Conservation (phyloP, 176 grass and related monocot genomes). For the Lolium rigidum region DNA sequence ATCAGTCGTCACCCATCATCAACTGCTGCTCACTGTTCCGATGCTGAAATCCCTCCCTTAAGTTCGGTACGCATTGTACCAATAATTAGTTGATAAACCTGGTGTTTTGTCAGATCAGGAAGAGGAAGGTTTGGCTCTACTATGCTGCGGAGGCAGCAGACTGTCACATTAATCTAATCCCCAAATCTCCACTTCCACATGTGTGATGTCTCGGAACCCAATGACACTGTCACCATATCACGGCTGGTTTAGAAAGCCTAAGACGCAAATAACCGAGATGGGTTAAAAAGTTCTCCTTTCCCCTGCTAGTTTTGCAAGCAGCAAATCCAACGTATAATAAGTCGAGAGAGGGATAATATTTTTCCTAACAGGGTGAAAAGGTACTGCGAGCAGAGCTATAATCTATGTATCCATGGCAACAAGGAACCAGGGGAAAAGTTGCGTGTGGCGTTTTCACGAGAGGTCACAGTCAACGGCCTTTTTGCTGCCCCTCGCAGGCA, state of each 20-base stretch:
- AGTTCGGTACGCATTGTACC: conserved; percentile 36
- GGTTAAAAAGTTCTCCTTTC: conserved; percentile 53
- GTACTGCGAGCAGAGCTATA: conserved; percentile 13
- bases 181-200: conserved; percentile 39
- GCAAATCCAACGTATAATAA: conserved; percentile 31
- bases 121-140: conserved; percentile 28
- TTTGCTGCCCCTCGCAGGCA: conserved; percentile 42
- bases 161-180: conserved; percentile 30
- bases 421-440: conserved; percentile 52
- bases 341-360: conserved; percentile 24
- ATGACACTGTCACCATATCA: conserved; percentile 32
- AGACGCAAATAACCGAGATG: conserved; percentile 55
- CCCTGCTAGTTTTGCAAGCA: conserved; percentile 43
- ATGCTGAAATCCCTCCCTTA: conserved; percentile 39
- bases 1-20: conserved; percentile 16
- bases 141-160: conserved; percentile 7
- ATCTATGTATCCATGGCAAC: conserved; percentile 30
- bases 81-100: conserved; percentile 13
- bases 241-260: conserved; percentile 47
- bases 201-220: conserved; percentile 39
- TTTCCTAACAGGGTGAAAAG: conserved; percentile 48
- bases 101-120: conserved; percentile 35
- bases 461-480: conserved; percentile 65
- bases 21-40: neutral
- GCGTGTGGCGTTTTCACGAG: conserved; percentile 55